These are phyloP conservation scores for Cruciata laevipes DNA, from an alignment of 257 asterid species.

Conservation along the genomic window DNA sequence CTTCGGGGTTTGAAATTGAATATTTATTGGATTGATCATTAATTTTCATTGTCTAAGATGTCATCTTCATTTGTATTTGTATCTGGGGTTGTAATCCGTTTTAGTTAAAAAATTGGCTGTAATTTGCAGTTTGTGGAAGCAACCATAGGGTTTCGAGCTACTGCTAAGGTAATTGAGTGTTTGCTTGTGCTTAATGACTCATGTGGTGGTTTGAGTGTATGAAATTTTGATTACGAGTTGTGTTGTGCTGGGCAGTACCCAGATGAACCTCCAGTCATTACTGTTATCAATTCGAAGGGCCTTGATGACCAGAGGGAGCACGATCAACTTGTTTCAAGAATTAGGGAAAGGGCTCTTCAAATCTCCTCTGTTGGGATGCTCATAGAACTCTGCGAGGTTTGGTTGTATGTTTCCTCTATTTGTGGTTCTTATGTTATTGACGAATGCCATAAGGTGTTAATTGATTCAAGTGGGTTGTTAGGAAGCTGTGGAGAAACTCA, in stretches of 20 bases:
- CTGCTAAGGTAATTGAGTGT: conserved; percentile 40
- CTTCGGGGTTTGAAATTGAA: neutral
- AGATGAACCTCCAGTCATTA: conserved; percentile 63
- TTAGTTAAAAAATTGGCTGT: neutral
- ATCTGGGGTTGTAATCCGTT: neutral
- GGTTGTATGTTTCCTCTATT: neutral
- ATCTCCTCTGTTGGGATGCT: conserved; percentile 76
- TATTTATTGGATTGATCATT: neutral
- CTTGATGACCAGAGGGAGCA: conserved; percentile 64
- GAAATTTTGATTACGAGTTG: neutral
- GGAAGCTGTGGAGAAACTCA: conserved; percentile 95
- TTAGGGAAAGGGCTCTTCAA: conserved; percentile 47
- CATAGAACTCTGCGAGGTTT: conserved; percentile 84
- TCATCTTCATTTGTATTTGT: neutral
- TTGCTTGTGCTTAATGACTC: neutral
- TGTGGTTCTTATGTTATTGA: neutral
- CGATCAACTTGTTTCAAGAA: conserved; percentile 41
- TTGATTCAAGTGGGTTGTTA: conserved; percentile 23
- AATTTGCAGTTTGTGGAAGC: conserved; percentile 81
- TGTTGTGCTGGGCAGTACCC: conserved; percentile 65
- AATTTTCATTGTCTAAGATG: neutral
- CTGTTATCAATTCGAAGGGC: conserved; percentile 74
- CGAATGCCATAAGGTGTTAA: neutral
- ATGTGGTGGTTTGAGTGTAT: neutral
- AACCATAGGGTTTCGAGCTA: conserved; percentile 57